Conservation (phyloP, 2,329 filamentous ascomycete genomes). For the Alternaria ethzedia region DNA sequence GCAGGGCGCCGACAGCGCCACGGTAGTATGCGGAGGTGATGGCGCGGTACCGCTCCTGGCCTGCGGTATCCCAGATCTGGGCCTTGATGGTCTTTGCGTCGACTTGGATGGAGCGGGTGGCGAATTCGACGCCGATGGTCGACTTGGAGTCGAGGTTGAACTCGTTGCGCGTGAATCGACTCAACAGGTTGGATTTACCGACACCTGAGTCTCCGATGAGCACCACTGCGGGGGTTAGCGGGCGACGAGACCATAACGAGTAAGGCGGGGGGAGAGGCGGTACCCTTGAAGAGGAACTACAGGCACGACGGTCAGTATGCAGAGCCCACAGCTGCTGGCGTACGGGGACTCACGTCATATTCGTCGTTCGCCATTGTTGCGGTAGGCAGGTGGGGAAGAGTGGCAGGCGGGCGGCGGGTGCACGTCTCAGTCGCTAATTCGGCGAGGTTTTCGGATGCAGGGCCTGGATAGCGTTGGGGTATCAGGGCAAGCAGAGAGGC, state of each 20-base stretch:
- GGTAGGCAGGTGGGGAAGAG: constrained; percentile 42
- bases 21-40: constrained; percentile 99
- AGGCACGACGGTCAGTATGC: constrained; percentile 30
- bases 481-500: constrained; percentile 1
- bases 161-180: constrained; percentile 99
- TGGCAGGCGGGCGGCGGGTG: constrained; percentile 5
- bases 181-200: constrained; percentile 99
- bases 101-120: constrained; percentile 97
- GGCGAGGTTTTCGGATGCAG: background rate
- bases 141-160: constrained; percentile 99
- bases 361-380: constrained; percentile 95
- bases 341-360: constrained; percentile 82
- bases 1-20: constrained; percentile 92
- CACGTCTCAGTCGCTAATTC: background rate
- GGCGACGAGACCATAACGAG: constrained; percentile 21
- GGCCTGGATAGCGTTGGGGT: background rate
- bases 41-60: constrained; percentile 97
- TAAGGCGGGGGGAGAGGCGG: constrained; percentile 20
- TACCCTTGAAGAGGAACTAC: constrained; percentile 99
- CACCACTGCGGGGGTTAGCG: constrained; percentile 71
- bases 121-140: constrained; percentile 99
- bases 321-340: constrained; percentile 22
- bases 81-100: constrained; percentile 99
- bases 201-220: constrained; percentile 99
- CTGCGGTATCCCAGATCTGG: constrained; percentile 99